Base-by-base conservation (phyloP, 805 yeast genomes). In the Osmozyma mogii region DNA sequence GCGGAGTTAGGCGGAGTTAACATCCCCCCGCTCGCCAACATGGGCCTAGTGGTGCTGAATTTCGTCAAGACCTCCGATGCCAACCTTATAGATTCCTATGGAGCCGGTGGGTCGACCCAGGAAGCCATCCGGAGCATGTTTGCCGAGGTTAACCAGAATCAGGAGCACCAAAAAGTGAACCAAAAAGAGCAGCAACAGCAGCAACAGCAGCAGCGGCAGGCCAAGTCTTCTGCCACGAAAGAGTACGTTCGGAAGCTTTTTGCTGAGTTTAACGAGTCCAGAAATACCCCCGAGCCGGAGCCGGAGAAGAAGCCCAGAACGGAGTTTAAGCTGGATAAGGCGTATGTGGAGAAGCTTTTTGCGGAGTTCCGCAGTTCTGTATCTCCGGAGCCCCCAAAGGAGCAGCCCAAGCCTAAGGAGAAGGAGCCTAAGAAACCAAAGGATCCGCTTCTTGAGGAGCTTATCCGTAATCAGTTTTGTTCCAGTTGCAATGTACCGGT, bases 21-120 rank as follows among this genome's bases (percentile, higher is more conserved):
- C 9, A 51, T 56, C 4, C 43, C 50, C 5, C 79, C 82, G 0
- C 46, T 77, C 23, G 51, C 59, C 2, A 66, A 70, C 34, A 54
- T 78, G 34, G 68, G 71, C 15, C 49, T 80, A 36, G 59, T 65
- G 0, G 52, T 79, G 2, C 61, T 78, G 3, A 72, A 70, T 32
- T 75, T 81, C 45, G 73, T 70, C 22, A 56, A 60, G 12, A 41
- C 65, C 0, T 59, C 55, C 18, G 56, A 61, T 10, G 44, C 49
- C 9, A 45, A 45, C 17, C 45, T 62, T 22, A 59, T 54, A 15
- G 68, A 58, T 31, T 24, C 56, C 1, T 59, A 56, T 31, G 41
- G 49, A 4, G 39, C 29, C n/a, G 17, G 30, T 6, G 33, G 18
- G 3, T 5, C 15, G 13, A 28, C 28, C 6, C 28, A 31, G 24